phyloP scores from a whole-genome alignment of 768 basidiomycete genomes.

The Porphyrellus cyaneotinctus region DNA sequence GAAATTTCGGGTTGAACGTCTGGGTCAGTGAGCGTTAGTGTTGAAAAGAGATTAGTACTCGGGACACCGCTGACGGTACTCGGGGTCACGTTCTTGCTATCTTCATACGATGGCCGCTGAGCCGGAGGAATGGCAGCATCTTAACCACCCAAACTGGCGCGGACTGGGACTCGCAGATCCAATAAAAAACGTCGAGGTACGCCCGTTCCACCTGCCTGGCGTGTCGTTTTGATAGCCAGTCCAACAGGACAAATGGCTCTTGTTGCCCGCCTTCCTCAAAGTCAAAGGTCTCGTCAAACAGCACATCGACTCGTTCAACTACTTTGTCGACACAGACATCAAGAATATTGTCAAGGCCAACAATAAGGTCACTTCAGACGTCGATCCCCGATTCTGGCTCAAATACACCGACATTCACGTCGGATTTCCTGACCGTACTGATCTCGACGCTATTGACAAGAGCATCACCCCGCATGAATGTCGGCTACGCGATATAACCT shows the following conservation, averaged over 20 bases:
- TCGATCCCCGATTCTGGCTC: constrained; percentile 94
- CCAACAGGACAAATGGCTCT: constrained; percentile 93
- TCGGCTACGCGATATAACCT: constrained; percentile 91
- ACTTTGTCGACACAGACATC: constrained; percentile 96
- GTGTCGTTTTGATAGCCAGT: neutral
- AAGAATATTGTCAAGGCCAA: constrained; percentile 95
- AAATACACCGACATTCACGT: constrained; percentile 95
- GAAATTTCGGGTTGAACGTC: too few species aligned
- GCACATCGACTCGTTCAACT: constrained; percentile 98
- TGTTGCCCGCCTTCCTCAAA: constrained; percentile 93
- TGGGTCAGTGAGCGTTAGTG: too few species aligned
- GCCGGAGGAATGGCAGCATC: constrained; percentile 53
- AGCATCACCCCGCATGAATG: constrained; percentile 95
- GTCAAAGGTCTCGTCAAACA: constrained; percentile 99
- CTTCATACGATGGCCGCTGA: neutral
- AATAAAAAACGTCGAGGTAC: constrained; percentile 85
- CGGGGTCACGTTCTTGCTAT: neutral
- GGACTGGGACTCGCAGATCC: constrained; percentile 84
- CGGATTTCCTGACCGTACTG: constrained; percentile 86
- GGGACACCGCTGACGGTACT: neutral
- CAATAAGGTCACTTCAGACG: constrained; percentile 91
- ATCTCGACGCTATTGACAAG: constrained; percentile 72
- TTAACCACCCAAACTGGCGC: constrained; percentile 58
- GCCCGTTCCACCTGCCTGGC: constrained; percentile 22
- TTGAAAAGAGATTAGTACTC: too few species aligned